Evolutionary conservation across 345 rosid genomes (phyloP).

Genomic region (Eutrema heterophyllum): DNA sequence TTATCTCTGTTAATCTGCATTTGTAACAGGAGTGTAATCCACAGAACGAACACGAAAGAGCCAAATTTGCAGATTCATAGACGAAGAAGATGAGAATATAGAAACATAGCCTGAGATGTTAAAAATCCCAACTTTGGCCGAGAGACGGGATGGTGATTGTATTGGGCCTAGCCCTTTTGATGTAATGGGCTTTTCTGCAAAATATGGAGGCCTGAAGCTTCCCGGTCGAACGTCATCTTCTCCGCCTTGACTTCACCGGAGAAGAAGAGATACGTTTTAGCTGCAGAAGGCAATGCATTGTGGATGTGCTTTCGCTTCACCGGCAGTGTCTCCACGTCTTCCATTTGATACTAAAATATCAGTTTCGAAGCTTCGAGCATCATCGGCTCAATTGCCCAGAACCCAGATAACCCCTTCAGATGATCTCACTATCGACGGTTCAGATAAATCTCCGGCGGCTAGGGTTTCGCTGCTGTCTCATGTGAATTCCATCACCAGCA

Average conservation of each 20-base stretch:
- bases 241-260: constrained; percentile 22
- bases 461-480: constrained; percentile 40
- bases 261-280: constrained; percentile 2
- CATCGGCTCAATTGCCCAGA: constrained; percentile 17
- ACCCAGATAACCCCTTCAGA: constrained; percentile 13
- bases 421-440: neutral
- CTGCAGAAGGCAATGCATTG: constrained; percentile 32
- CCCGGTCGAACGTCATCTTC: constrained; percentile 18
- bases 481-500: constrained; percentile 54
- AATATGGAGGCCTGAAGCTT: neutral
- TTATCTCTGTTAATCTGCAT: neutral
- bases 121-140: too few species aligned
- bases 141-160: neutral
- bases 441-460: neutral
- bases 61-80: neutral
- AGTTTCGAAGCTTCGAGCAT: constrained; percentile 17
- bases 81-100: neutral
- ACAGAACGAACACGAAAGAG: neutral
- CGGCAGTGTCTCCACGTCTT: constrained; percentile 1
- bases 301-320: constrained; percentile 24
- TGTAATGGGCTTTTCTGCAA: neutral
- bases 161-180: neutral
- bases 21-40: neutral
- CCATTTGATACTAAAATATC: constrained; percentile 11
- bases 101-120: neutral